Evolutionary conservation across 345 rosid genomes (phyloP), one percentile per base, ranked within the genome.

Genomic region (Bruguiera sexangula): DNA sequence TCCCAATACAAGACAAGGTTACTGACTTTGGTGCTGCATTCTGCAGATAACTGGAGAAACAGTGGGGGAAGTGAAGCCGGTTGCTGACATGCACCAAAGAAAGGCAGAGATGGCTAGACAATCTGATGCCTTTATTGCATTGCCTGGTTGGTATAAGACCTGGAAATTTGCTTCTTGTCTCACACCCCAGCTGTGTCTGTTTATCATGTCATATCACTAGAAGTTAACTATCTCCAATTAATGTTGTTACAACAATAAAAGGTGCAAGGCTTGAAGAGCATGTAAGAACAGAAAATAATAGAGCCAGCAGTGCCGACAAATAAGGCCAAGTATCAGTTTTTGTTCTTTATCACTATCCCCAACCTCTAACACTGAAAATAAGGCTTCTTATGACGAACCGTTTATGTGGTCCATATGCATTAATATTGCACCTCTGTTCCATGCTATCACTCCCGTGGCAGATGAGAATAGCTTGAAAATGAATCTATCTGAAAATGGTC

Each of bases 31-130:
- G n/a, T 15, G 6, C 24, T 53, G 13, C 21, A 6, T 58, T 59
- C 52, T 62, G 46, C 73, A 77, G 80, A 67, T 77, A 51, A 77
- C 80, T 29, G 80, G 80, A 63, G 80, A 71, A 57, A 77, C 80
- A 56, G 76, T 77, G 21, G 80, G 80, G 27, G 80, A 77, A 57
- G 80, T 77, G 58, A 77, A 77, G 26, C 63, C 76, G 24, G 80
- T 77, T 37, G 76, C 76, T 57, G 76, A 77, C 53, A 77, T 77
- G 80, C 80, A 77, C 62, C 76, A 77, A 72, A 66, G 80, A 10
- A 77, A 77, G 58, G 80, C 80, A 13, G 80, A 77, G 61, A 77
- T 77, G 80, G 80, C 80, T 77, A 62, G 73, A 63, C 73, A 71
- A 16, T 77, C 80, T 18, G 80, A 77, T 68, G 80, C 80, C 24